Percentiles rank a stretch among this genome's conserved stretches.
Conservation (phyloP, 176 grass and related monocot species). For the Cenchrus americanus region DNA sequence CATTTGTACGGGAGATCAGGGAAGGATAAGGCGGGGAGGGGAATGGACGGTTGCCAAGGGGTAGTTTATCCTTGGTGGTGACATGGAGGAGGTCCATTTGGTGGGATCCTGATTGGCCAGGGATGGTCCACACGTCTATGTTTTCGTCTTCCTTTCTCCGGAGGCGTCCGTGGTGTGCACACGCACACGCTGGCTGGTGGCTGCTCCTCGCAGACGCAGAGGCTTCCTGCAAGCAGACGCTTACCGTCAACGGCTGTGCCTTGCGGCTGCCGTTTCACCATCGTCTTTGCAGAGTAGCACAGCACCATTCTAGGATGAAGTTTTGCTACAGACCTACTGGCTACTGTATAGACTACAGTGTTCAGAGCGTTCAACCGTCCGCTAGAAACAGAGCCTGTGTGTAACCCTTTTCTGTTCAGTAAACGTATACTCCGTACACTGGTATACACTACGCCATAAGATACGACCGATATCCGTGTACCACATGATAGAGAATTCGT, state of each 20-base stretch:
- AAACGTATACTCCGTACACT: background rate
- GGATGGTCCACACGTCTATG: conserved; percentile 43
- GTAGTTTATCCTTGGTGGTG: conserved; percentile 52
- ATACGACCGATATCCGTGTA: background rate
- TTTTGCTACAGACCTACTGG: no score
- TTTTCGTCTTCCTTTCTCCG: background rate
- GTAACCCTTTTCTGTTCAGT: background rate
- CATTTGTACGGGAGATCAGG: conserved; percentile 53
- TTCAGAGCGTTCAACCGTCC: no score
- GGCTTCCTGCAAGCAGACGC: background rate
- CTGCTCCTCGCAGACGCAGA: background rate
- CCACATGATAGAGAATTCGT: background rate
- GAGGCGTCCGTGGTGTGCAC: conserved; percentile 45
- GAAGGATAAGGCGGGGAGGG: conserved; percentile 74
- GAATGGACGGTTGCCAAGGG: conserved; percentile 66
- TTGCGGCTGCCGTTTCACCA: background rate
- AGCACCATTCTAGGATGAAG: no score
- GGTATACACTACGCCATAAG: background rate
- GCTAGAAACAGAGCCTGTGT: no score
- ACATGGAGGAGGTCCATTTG: conserved; percentile 49
- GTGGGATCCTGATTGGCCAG: conserved; percentile 52
- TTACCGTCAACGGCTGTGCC: background rate
- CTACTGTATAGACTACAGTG: no score
- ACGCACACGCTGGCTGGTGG: background rate
- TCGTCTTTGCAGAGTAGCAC: no score